Conservation (phyloP, 495 filamentous ascomycete species). For the Aspergillus ostianus region DNA sequence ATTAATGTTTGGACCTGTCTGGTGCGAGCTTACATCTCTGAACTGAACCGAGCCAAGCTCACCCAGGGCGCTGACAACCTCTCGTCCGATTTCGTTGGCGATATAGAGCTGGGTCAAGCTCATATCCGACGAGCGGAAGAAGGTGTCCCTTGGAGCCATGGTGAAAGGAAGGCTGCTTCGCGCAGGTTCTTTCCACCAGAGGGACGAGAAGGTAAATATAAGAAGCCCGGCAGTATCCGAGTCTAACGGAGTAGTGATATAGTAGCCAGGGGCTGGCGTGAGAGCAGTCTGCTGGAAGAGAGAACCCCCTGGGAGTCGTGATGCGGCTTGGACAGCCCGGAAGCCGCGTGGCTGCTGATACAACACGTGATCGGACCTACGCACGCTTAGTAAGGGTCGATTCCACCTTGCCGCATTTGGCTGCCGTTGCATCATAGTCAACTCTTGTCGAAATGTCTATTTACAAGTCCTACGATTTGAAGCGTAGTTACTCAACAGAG, state of each 20-base stretch:
- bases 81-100: slow-evolving; percentile 95
- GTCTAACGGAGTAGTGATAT: slow-evolving; percentile 11
- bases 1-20: neutral
- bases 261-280: slow-evolving; percentile 1
- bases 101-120: slow-evolving; percentile 99
- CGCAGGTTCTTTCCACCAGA: slow-evolving; percentile 32
- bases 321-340: slow-evolving; percentile 14
- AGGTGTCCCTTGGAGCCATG: slow-evolving; percentile 72
- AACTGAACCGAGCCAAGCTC: slow-evolving; percentile 96
- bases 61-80: slow-evolving; percentile 94
- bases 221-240: slow-evolving; percentile 1
- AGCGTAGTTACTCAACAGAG: too few species aligned
- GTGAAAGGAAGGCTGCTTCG: slow-evolving; percentile 29
- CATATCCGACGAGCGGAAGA: slow-evolving; percentile 99
- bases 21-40: slow-evolving; percentile 72
- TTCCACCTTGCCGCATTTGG: neutral
- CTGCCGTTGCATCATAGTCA: neutral
- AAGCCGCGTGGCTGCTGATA: slow-evolving; percentile 24
- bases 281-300: neutral
- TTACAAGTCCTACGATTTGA: neutral
- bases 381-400: neutral
- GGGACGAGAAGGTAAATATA: slow-evolving; percentile 12
- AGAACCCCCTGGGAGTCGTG: slow-evolving; percentile 10
- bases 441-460: neutral
- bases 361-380: slow-evolving; percentile 11